These are phyloP conservation scores for Aethionema arabicum DNA, from an alignment of 345 rosid genomes.

Conservation along the genomic window DNA sequence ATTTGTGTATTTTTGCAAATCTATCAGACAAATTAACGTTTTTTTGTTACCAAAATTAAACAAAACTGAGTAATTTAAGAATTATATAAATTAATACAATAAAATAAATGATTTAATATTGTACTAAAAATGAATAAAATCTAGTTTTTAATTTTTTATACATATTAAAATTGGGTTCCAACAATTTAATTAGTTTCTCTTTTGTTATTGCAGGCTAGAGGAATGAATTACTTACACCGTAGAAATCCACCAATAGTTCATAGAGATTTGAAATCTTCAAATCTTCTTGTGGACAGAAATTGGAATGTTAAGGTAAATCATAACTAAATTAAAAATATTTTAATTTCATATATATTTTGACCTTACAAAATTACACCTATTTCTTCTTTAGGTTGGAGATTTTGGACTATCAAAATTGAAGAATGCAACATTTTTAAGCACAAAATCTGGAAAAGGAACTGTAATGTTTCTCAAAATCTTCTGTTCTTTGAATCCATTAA, in stretches of 20 bases:
- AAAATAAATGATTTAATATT: too few relatives aligned
- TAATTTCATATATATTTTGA: background rate
- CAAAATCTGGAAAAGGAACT: constrained; percentile 85
- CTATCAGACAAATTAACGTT: too few relatives aligned
- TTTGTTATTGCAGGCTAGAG: constrained; percentile 65
- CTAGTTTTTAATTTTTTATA: background rate
- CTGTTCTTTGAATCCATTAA: background rate
- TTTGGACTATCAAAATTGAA: constrained; percentile 90
- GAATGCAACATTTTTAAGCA: constrained; percentile 68
- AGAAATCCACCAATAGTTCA: constrained; percentile 90
- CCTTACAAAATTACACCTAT: background rate
- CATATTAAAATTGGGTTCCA: background rate
- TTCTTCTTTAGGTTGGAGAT: constrained; percentile 68
- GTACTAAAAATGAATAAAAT: too few relatives aligned
- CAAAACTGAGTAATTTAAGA: background rate
- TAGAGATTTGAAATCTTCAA: constrained; percentile 86
- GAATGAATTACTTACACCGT: constrained; percentile 89
- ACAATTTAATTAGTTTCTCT: background rate
- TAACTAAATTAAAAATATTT: background rate
- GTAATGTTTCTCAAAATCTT: constrained; percentile 39
- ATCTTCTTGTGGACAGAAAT: constrained; percentile 82
- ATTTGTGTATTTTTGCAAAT: too few relatives aligned
- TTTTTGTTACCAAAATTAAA: background rate
- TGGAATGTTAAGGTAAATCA: constrained; percentile 81
- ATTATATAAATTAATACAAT: too few relatives aligned